These are phyloP conservation scores for Huntiella abstrusa DNA, from an alignment of 2,329 filamentous ascomycete genomes.

Conservation along the genomic window DNA sequence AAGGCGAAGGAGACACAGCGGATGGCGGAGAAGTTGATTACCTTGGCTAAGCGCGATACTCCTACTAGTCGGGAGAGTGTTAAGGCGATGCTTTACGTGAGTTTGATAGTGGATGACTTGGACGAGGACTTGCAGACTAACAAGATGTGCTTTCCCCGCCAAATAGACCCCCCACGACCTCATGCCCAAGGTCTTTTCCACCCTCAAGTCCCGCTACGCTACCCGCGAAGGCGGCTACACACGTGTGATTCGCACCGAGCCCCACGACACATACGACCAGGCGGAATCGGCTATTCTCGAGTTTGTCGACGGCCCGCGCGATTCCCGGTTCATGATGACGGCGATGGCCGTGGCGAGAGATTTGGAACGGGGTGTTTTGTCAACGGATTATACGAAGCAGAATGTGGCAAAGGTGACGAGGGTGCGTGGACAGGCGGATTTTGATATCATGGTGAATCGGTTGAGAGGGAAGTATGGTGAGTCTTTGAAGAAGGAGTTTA, in stretches of 20 bases:
- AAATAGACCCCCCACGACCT: constrained; percentile 45
- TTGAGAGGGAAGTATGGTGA: constrained; percentile 19
- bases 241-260: constrained; percentile 79
- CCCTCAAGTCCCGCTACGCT: constrained; percentile 61
- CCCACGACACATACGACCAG: constrained; percentile 66
- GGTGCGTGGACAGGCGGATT: constrained; percentile 46
- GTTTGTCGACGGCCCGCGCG: constrained; percentile 81
- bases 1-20: constrained; percentile 96
- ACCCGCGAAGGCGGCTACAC: constrained; percentile 81
- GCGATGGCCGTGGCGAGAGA: constrained; percentile 62
- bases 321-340: constrained; percentile 88
- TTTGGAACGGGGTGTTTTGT: constrained; percentile 31
- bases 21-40: constrained; percentile 85
- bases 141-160: background rate
- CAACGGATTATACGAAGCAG: constrained; percentile 52
- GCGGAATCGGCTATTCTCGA: constrained; percentile 81
- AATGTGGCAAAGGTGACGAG: constrained; percentile 73
- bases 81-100: constrained; percentile 69
- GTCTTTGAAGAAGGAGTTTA: constrained; percentile 9
- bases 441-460: constrained; percentile 44
- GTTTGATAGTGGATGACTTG: constrained; percentile 18
- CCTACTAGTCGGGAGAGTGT: constrained; percentile 59
- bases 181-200: constrained; percentile 74
- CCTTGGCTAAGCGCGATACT: constrained; percentile 81
- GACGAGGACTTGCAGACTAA: background rate